phyloP scores from a whole-genome alignment of 192 early-diverging fungal species.

The Coemansia reversa region DNA sequence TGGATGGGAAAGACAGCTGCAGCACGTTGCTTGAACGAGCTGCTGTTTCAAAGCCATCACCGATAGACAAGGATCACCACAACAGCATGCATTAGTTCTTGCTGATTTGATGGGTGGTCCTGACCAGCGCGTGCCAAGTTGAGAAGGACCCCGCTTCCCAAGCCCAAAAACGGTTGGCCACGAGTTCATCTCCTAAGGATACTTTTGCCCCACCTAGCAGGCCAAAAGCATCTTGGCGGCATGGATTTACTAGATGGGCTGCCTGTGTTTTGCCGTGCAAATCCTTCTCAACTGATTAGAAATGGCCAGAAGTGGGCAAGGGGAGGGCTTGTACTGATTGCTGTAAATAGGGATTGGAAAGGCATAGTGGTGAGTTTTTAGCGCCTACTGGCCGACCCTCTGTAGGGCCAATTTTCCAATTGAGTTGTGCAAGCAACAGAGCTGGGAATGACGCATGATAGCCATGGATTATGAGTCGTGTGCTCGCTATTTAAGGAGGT shows the following conservation, averaged over 20 bases:
- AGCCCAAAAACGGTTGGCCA: conserved; percentile 15
- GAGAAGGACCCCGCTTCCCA: conserved; percentile 14
- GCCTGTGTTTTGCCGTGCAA: conserved; percentile 18
- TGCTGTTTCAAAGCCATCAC: not conserved
- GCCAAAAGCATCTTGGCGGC: not conserved
- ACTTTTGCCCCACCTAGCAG: not conserved
- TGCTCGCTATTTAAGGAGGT: not conserved
- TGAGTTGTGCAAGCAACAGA: not conserved
- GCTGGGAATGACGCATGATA: not conserved
- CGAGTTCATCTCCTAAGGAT: conserved; percentile 11
- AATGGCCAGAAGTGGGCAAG: not conserved
- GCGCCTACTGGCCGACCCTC: not conserved
- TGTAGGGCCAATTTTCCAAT: not conserved
- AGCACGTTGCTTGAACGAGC: not conserved
- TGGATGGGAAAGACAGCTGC: not conserved
- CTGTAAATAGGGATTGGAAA: not conserved
- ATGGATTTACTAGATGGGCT: not conserved
- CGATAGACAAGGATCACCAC: not conserved
- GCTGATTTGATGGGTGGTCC: not conserved
- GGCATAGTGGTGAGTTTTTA: not conserved
- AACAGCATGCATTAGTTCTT: conserved; percentile 2
- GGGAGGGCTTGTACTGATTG: not conserved
- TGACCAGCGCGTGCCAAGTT: not conserved
- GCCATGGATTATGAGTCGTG: not conserved
- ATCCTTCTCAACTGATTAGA: conserved; percentile 6